Percentiles rank a stretch among this genome's conserved stretches.
phyloP scores from a whole-genome alignment of 2,329 filamentous ascomycete species.

The Davidsoniella neocaledoniae region DNA sequence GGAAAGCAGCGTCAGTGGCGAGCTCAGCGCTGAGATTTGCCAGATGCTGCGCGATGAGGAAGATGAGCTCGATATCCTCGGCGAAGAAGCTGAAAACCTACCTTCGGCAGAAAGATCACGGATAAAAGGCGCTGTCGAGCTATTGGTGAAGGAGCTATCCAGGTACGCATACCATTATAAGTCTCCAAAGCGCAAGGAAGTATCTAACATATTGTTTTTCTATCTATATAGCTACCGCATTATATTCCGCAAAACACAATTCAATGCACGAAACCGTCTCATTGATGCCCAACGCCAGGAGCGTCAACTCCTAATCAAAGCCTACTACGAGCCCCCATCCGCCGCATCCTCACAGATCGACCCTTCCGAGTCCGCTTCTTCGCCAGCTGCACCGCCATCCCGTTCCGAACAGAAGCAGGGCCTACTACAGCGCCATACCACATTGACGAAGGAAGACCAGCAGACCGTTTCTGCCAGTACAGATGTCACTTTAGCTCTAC shows the following conservation, averaged over 20 bases:
- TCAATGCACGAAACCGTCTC: constrained; percentile 60
- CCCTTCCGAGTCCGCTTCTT: constrained; percentile 15
- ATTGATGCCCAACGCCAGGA: constrained; percentile 60
- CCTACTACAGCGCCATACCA: constrained; percentile 20
- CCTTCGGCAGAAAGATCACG: constrained; percentile 32
- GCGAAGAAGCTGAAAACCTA: constrained; percentile 61
- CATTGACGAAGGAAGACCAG: constrained; percentile 48
- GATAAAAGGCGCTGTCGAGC: constrained; percentile 47
- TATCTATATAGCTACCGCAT: constrained; percentile 30
- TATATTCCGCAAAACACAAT: constrained; percentile 66
- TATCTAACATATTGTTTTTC: background rate
- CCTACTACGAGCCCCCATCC: constrained; percentile 32
- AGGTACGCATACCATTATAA: constrained; percentile 29
- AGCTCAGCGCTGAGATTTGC: constrained; percentile 67
- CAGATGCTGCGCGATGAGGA: constrained; percentile 61
- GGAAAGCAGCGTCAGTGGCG: constrained; percentile 41
- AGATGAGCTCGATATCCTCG: constrained; percentile 66
- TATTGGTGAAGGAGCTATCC: constrained; percentile 54
- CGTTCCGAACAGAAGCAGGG: constrained; percentile 14
- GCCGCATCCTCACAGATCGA: constrained; percentile 17
- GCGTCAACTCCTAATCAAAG: constrained; percentile 56
- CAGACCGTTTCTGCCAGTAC: constrained; percentile 57
- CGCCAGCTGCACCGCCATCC: constrained; percentile 16
- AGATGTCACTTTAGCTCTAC: constrained; percentile 70
- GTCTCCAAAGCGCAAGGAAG: background rate